Percentiles rank a stretch among this genome's conserved stretches.
phyloP scores from a whole-genome alignment of 2,329 filamentous ascomycete species.

The Pyricularia pennisetigena region DNA sequence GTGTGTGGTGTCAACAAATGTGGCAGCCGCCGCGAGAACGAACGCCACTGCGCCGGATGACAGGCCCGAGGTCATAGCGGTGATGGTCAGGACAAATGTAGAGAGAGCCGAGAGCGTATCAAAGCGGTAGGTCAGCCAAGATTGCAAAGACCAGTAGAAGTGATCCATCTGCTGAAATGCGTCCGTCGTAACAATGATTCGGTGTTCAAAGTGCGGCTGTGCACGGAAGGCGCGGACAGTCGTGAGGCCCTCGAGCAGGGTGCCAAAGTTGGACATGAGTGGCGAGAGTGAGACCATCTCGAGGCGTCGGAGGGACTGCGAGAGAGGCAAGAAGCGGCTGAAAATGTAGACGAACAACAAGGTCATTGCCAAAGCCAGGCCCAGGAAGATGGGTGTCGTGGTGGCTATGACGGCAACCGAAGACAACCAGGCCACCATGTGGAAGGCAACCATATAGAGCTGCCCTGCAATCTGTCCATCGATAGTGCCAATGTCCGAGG shows the following conservation, averaged over 20 bases:
- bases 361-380: slow-evolving; percentile 60
- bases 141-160: slow-evolving; percentile 85
- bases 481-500: slow-evolving; percentile 80
- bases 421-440: slow-evolving; percentile 60
- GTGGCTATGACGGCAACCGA: slow-evolving; percentile 70
- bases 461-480: slow-evolving; percentile 76
- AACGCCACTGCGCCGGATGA: slow-evolving; percentile 76
- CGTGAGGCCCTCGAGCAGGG: slow-evolving; percentile 73
- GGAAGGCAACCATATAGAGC: slow-evolving; percentile 61
- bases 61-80: slow-evolving; percentile 66
- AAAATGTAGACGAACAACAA: slow-evolving; percentile 65
- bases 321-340: slow-evolving; percentile 67
- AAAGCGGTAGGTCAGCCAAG: slow-evolving; percentile 77
- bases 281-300: slow-evolving; percentile 87
- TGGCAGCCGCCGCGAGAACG: slow-evolving; percentile 62
- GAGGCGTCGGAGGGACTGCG: slow-evolving; percentile 70
- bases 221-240: slow-evolving; percentile 79
- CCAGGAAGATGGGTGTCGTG: slow-evolving; percentile 67
- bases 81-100: slow-evolving; percentile 61
- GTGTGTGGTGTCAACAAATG: slow-evolving; percentile 62
- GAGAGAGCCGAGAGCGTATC: slow-evolving; percentile 62
- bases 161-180: slow-evolving; percentile 92
- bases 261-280: slow-evolving; percentile 86
- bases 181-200: slow-evolving; percentile 73
- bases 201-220: slow-evolving; percentile 68